A percentile compares a stretch with the other conserved stretches of the same genome.
These are phyloP conservation scores for Cercis canadensis DNA, from an alignment of 306 rosid species.

Conservation along the genomic window DNA sequence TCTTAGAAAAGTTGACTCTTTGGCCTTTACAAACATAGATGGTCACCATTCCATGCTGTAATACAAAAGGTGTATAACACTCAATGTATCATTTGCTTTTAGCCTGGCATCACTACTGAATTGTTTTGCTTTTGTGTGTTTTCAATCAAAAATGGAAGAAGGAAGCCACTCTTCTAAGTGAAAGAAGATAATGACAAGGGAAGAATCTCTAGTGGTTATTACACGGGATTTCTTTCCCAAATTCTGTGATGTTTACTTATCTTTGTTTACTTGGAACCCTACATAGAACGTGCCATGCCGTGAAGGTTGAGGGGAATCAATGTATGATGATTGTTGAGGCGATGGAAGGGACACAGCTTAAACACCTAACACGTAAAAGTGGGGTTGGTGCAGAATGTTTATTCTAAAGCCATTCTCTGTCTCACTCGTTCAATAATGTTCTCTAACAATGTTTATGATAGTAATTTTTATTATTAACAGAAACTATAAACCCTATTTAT, in stretches of 20 bases:
- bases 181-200: conserved; percentile 19
- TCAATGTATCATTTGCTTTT: conserved; percentile 23
- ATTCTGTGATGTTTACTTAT: not conserved
- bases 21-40: conserved; percentile 18
- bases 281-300: not conserved
- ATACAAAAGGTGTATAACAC: not conserved
- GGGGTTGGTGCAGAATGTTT: not conserved
- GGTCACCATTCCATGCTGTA: conserved; percentile 34
- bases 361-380: conserved; percentile 13
- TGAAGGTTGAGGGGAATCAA: not conserved
- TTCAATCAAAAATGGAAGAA: not conserved
- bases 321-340: not conserved
- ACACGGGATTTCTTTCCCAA: not conserved
- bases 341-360: not conserved
- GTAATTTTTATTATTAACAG: too few relatives aligned
- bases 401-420: not conserved
- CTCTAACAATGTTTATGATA: not conserved
- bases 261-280: not conserved
- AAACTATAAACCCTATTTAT: too few relatives aligned
- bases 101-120: conserved; percentile 32
- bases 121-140: conserved; percentile 18
- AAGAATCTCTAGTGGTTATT: conserved; percentile 16
- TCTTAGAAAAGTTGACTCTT: not conserved
- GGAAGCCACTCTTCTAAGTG: conserved; percentile 5
- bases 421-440: not conserved